Evolutionary conservation across 2,329 filamentous ascomycete genomes (phyloP), one percentile per base, ranked within the genome.

Genomic region (Diatrype stigma): DNA sequence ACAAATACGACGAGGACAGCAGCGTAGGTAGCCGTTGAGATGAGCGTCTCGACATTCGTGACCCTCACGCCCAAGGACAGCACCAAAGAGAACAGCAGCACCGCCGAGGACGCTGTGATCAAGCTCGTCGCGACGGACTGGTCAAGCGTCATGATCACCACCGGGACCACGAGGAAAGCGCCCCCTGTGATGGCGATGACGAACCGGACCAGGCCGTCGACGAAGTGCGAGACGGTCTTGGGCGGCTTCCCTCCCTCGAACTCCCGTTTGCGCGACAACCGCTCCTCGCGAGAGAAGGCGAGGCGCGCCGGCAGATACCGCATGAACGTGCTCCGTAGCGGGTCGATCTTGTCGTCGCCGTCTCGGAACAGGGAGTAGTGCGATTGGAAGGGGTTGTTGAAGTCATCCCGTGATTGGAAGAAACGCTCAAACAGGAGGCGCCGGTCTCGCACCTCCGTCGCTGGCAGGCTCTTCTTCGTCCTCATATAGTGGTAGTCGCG

Each of bases 1-100:
- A 56, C 56, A 35, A 59, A 61, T 4, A 60, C 56, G 0, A 58
- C 55, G 10, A 61, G 47, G 3, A 54, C 51, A 2, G 53, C 56
- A 1, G 56, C 53, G 26, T 56, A 57, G 4, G 53, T 54, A 1
- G 59, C 59, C 1, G 60, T 60, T 37, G 40, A 23, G n/a, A 35
- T 32, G 38, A 49, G 23, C 6, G 40, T 49, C 4, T 49, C 47
- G 22, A 28, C 45, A 5, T 45, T 45, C 0, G 26, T 35, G 11
- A 38, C 47, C 40, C 19, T 14, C 3, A 28, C 14, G 14, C 28
- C 17, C 6, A 49, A 32, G 0, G 47, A 49, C 12, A 37, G 34
- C 14, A 6, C 34, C 4, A 6, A 6, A 6, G n/a, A 6, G 14
- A 37, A 37, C 34, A 37, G 34, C 4, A 37, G 4, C 6, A 37